Evolutionary conservation across 805 yeast genomes (phyloP).

Genomic region (Yamadazyma ubonensis): DNA sequence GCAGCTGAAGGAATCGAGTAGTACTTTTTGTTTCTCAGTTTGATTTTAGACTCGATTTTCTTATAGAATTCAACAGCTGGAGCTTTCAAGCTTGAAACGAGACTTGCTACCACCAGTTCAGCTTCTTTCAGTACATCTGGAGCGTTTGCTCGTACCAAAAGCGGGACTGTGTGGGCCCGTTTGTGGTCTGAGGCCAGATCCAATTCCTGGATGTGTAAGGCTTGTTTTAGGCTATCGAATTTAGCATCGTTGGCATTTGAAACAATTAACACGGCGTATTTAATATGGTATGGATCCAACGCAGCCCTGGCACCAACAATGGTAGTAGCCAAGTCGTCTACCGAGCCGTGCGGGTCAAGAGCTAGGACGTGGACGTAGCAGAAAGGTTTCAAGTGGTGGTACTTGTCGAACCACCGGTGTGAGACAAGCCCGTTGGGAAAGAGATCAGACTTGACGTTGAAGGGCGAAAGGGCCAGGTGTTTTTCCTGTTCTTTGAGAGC

Average conservation of each 20-base stretch:
- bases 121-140: slow-evolving; percentile 29
- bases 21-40: slow-evolving; percentile 36
- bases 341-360: slow-evolving; percentile 17
- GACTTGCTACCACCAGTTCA: slow-evolving; percentile 29
- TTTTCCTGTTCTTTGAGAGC: slow-evolving; percentile 8
- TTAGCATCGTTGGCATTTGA: slow-evolving; percentile 15
- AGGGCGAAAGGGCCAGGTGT: slow-evolving; percentile 39
- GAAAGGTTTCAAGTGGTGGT: slow-evolving; percentile 31
- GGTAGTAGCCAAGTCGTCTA: slow-evolving; percentile 17
- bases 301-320: slow-evolving; percentile 18
- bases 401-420: slow-evolving; percentile 36
- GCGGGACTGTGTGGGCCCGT: too few species aligned
- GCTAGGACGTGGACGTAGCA: slow-evolving; percentile 23
- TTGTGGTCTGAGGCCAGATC: too few species aligned
- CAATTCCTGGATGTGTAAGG: too few species aligned
- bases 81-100: slow-evolving; percentile 29
- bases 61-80: slow-evolving; percentile 35
- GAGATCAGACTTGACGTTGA: slow-evolving; percentile 28
- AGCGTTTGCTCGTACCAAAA: too few species aligned
- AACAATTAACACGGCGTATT: slow-evolving; percentile 25
- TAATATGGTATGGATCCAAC: slow-evolving; percentile 15
- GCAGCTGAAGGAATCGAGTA: slow-evolving; percentile 32
- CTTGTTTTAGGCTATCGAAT: too few species aligned
- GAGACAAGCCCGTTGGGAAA: slow-evolving; percentile 33
- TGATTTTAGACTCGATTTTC: slow-evolving; percentile 29